Percentiles rank a stretch among this genome's conserved stretches.
Evolutionary conservation across 345 rosid genomes (phyloP).

Genomic region (Bruguiera sexangula): DNA sequence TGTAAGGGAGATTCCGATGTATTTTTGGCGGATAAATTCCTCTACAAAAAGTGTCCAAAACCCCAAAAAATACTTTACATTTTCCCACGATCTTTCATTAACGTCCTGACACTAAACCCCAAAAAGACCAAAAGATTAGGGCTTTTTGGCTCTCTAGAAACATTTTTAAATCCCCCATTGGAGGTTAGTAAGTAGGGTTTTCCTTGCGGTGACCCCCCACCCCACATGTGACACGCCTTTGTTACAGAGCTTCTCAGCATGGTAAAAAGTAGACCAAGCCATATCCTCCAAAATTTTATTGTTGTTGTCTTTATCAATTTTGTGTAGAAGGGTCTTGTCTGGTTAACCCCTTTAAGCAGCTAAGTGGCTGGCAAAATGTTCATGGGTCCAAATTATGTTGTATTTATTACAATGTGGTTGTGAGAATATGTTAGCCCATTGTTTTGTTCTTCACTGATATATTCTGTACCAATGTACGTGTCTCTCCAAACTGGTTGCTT

Average conservation of each 20-base stretch:
- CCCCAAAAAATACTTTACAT: neutral
- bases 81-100: slow-evolving; percentile 40
- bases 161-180: slow-evolving; percentile 14
- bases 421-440: slow-evolving; percentile 17
- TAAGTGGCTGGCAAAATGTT: slow-evolving; percentile 24
- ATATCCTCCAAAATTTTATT: slow-evolving; percentile 18
- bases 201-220: slow-evolving; percentile 8
- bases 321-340: slow-evolving; percentile 26
- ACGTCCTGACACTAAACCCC: slow-evolving; percentile 19
- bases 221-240: slow-evolving; percentile 23
- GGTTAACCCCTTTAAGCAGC: slow-evolving; percentile 19
- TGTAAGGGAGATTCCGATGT: slow-evolving; percentile 9
- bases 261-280: slow-evolving; percentile 20
- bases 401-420: slow-evolving; percentile 21
- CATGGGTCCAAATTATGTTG: slow-evolving; percentile 29
- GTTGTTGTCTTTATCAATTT: slow-evolving; percentile 30
- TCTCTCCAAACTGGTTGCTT: slow-evolving; percentile 6
- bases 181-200: slow-evolving; percentile 14
- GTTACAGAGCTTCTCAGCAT: neutral
- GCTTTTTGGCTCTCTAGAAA: neutral
- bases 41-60: neutral
- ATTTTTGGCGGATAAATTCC: slow-evolving; percentile 60
- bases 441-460: slow-evolving; percentile 10
- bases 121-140: slow-evolving; percentile 21
- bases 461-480: slow-evolving; percentile 7